phyloP scores from a whole-genome alignment of 2,329 filamentous ascomycete genomes.

The Aspergillus fumigatiaffinis region DNA sequence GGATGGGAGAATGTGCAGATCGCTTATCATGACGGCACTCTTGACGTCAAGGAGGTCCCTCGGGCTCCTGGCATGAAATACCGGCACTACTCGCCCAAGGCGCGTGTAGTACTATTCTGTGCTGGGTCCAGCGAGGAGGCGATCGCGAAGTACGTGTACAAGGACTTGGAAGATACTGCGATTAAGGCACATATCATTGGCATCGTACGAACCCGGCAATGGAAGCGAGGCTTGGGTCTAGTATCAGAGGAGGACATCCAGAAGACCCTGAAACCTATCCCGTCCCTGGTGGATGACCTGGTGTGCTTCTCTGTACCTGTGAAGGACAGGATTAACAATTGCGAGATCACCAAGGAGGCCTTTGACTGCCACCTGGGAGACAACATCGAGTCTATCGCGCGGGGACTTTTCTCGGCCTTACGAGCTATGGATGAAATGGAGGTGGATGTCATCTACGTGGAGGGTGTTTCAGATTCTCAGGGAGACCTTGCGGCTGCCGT shows the following conservation, averaged over 20 bases:
- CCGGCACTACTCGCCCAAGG: constrained; percentile 91
- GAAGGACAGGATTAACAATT: constrained; percentile 16
- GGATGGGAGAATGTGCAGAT: constrained; percentile 79
- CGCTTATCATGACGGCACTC: constrained; percentile 73
- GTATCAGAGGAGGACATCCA: constrained; percentile 19
- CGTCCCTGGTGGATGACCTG: constrained; percentile 23
- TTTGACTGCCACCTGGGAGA: constrained; percentile 72
- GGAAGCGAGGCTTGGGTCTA: constrained; percentile 29
- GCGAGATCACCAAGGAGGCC: constrained; percentile 30
- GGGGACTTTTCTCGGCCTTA: constrained; percentile 82
- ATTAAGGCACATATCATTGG: constrained; percentile 31
- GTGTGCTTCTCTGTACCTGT: constrained; percentile 26
- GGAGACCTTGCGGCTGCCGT: constrained; percentile 81
- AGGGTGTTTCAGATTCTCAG: constrained; percentile 69
- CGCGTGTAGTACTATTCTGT: constrained; percentile 80
- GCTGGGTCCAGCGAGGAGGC: constrained; percentile 35
- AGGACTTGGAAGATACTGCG: constrained; percentile 30
- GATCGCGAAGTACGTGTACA: constrained; percentile 29
- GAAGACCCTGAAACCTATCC: constrained; percentile 18
- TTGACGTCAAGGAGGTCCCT: constrained; percentile 63
- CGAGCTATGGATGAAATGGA: constrained; percentile 76
- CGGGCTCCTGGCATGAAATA: constrained; percentile 98
- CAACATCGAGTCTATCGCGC: constrained; percentile 70
- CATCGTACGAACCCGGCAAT: constrained; percentile 38
- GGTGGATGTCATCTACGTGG: constrained; percentile 82